Percentiles rank a stretch among this genome's conserved stretches.
Evolutionary conservation across 768 basidiomycete genomes (phyloP).

Genomic region (Asterophora lycoperdoides): DNA sequence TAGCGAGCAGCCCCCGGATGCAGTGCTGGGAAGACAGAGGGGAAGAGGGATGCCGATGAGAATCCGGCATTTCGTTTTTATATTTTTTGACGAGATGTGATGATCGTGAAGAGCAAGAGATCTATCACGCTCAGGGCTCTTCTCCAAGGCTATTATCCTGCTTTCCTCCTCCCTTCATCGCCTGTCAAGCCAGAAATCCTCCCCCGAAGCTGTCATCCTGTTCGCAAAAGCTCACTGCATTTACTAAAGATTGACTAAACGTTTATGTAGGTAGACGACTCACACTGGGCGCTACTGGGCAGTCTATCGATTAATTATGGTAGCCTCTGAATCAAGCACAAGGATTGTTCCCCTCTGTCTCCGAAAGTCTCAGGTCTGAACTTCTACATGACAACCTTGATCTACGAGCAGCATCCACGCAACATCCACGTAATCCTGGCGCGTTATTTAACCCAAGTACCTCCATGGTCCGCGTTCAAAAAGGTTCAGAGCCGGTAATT

Average conservation of each 20-base stretch:
- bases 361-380: constrained; percentile 4
- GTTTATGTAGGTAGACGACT: too few species aligned
- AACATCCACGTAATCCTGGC: constrained; percentile 9
- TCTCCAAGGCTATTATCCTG: constrained; percentile 11
- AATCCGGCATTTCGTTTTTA: constrained; percentile 36
- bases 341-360: constrained; percentile 11
- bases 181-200: constrained; percentile 20
- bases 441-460: background rate
- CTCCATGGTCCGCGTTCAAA: background rate
- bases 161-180: constrained; percentile 19
- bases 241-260: constrained; percentile 19
- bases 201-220: constrained; percentile 14
- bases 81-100: constrained; percentile 32
- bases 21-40: constrained; percentile 34
- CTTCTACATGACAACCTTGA: constrained; percentile 30
- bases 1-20: constrained; percentile 46
- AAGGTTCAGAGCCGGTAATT: too few species aligned
- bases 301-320: too few species aligned
- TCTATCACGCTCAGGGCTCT: constrained; percentile 17
- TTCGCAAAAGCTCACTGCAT: constrained; percentile 5
- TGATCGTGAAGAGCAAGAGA: constrained; percentile 21
- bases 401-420: constrained; percentile 22
- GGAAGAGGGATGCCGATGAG: constrained; percentile 32
- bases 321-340: constrained; percentile 17
- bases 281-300: too few species aligned